Percentiles rank a stretch among this genome's conserved stretches.
Conservation (phyloP, 2,329 filamentous ascomycete species). For the Ilyonectria mors-panacis region DNA sequence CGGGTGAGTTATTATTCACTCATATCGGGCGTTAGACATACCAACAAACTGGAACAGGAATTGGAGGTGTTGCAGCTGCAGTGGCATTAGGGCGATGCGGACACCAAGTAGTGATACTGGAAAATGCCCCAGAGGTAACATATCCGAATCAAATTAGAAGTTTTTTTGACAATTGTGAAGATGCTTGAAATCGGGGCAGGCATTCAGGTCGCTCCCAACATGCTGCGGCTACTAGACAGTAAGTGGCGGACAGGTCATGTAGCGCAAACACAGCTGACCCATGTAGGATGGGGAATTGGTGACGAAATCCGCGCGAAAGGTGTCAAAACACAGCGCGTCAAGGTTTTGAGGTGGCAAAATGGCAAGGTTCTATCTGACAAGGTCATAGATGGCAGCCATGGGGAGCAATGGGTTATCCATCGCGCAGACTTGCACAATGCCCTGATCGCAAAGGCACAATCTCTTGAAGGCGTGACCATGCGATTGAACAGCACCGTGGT, state of each 20-base stretch:
- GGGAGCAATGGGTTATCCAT: background rate
- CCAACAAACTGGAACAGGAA: too few species aligned
- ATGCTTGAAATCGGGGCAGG: background rate
- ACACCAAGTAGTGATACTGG: too few species aligned
- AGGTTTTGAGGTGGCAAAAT: background rate
- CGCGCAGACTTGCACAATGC: background rate
- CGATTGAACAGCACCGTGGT: background rate
- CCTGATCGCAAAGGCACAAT: background rate
- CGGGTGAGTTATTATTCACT: too few species aligned
- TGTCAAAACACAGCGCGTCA: background rate
- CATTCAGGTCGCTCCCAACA: background rate
- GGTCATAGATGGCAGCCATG: background rate
- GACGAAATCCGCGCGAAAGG: background rate
- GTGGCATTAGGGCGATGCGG: too few species aligned
- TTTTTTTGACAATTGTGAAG: too few species aligned
- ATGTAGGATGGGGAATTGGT: background rate
- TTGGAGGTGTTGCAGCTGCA: too few species aligned
- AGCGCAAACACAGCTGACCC: background rate
- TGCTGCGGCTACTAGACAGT: background rate
- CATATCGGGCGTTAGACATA: too few species aligned
- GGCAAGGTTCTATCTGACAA: background rate
- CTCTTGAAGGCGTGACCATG: background rate
- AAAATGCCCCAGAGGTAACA: too few species aligned
- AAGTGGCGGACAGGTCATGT: background rate
- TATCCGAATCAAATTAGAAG: too few species aligned